phyloP scores from a whole-genome alignment of 2,329 filamentous ascomycete genomes.

The Blastomyces silverae region DNA sequence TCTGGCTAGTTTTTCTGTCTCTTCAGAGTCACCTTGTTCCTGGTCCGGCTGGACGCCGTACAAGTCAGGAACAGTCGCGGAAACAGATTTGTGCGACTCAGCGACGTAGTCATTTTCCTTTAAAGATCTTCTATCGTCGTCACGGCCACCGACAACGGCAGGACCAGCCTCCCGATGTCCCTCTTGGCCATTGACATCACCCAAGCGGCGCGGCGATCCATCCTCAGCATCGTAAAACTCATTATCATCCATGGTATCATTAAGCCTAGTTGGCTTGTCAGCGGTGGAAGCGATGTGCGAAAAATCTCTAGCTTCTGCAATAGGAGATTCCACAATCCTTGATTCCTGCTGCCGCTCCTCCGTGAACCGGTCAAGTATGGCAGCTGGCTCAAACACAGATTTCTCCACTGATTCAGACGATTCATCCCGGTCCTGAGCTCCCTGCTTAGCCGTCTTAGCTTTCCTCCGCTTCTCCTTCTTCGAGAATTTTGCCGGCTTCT shows the following conservation, averaged over 20 bases:
- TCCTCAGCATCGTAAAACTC: conserved; percentile 19
- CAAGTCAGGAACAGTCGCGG: neutral
- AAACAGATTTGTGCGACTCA: neutral
- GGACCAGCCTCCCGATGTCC: neutral
- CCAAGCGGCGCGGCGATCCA: conserved; percentile 14
- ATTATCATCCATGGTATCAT: neutral
- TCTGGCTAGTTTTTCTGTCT: neutral
- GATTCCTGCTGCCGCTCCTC: conserved; percentile 4
- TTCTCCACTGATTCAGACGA: neutral
- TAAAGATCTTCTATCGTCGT: neutral
- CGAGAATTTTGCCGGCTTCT: conserved; percentile 12
- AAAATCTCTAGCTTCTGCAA: neutral
- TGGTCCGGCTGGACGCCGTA: neutral
- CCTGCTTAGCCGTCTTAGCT: conserved; percentile 38
- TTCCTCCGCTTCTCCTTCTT: conserved; percentile 29
- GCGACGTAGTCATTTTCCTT: neutral
- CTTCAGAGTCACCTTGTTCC: neutral
- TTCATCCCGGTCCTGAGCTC: conserved; percentile 26
- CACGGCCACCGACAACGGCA: neutral
- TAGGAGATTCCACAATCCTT: neutral
- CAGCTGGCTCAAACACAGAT: neutral
- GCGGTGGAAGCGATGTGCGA: too few relatives aligned
- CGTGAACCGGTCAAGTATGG: neutral
- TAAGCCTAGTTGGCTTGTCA: neutral
- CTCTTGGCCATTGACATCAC: conserved; percentile 8